A percentile compares a stretch with the other conserved stretches of the same genome.
Evolutionary conservation across 1,139 yeast genomes (phyloP).

Genomic region (Saccharomyces hybrid): DNA sequence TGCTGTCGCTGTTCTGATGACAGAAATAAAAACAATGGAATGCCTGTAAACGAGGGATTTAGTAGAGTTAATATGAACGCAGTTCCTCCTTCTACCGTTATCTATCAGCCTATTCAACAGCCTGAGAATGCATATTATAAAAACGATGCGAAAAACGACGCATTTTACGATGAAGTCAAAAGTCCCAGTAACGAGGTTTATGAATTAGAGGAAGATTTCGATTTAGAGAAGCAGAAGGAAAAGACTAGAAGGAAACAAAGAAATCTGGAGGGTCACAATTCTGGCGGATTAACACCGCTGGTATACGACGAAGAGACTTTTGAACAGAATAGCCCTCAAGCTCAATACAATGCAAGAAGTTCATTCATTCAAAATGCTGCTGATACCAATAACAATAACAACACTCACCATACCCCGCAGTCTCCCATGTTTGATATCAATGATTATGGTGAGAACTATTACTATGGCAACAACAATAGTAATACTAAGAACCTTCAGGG

Average conservation of each 20-base stretch:
- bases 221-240: constrained; percentile 27
- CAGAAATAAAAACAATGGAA: constrained; percentile 7
- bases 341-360: constrained; percentile 2
- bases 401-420: not conserved
- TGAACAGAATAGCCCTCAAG: constrained; percentile 5
- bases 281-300: constrained; percentile 5
- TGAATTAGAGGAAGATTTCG: constrained; percentile 29
- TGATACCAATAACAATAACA: not conserved
- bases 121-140: constrained; percentile 24
- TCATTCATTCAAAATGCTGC: constrained; percentile 6
- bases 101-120: constrained; percentile 28
- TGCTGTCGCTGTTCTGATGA: constrained; percentile 32
- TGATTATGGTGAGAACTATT: not conserved
- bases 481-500: not conserved
- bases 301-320: constrained; percentile 1
- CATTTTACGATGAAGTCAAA: constrained; percentile 20
- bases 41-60: constrained; percentile 12
- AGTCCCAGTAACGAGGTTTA: constrained; percentile 18
- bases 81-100: constrained; percentile 20
- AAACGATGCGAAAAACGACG: constrained; percentile 3
- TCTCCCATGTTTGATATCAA: not conserved
- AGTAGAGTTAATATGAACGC: constrained; percentile 9
- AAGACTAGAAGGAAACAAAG: constrained; percentile 9
- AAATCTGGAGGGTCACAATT: not conserved
- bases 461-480: not conserved